Base-by-base conservation (phyloP, 2,329 filamentous ascomycete genomes). In the Tolypocladium nubicola region DNA sequence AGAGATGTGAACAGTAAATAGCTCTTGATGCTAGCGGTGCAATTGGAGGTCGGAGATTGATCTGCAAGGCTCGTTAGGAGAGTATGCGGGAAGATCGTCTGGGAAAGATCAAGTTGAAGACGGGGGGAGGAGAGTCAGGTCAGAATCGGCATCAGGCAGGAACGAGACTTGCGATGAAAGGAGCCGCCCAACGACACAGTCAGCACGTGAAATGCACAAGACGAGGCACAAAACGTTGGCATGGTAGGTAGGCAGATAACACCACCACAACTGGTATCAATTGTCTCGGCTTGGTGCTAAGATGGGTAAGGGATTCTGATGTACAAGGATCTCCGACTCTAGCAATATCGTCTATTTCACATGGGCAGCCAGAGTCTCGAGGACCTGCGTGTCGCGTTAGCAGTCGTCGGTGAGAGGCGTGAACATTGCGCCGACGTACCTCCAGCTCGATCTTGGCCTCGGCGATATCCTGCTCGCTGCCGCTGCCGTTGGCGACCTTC, bases 391-490 rank as follows among this genome's bases (percentile, higher is more conserved):
- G 49, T 53, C 10, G 19, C 7, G 23, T 59, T 11, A 58, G 54
- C 56, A 21, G 23, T n/a, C 37, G 4, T 37, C 9, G 11, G 26
- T 9, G 35, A 47, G 30, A 14, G n/a, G 13, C 26, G 5, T 37
- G 19, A 6, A 5, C 3, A 37, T 47, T 37, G 7, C 5, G 23
- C 49, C 23, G 21, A 66, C 70, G 30, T 61, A 96, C 93, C 90
- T 99, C 94, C 67, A 99, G 79, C 83, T 97, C 93, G 74, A 99
- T 93, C 85, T 97, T 97, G 66, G 94, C 94, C 85, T 99, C 94
- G 64, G 93, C 93, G 77, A 97, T 89, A 71, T 97, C 94, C 79
- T 91, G 87, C 84, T 97, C 94, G 76, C 90, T 97, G 70, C 93
- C 94, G 71, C 81, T 85, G 71, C 94, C 94, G 74, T 78, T 85